These are phyloP conservation scores for Tulasnella sp. DNA, from an alignment of 768 basidiomycete species.

Conservation along the genomic window DNA sequence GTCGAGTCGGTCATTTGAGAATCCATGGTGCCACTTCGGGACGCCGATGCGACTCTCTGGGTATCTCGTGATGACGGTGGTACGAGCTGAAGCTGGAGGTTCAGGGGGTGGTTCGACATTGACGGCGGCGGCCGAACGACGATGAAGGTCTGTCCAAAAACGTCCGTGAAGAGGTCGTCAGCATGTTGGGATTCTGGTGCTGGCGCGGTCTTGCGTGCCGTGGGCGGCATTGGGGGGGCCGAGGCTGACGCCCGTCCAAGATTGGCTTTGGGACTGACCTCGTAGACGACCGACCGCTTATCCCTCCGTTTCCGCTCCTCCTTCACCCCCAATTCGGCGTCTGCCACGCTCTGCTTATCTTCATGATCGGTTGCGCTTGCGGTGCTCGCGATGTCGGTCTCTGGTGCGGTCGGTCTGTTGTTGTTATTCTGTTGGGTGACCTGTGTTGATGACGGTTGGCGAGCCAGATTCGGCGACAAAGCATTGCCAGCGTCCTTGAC, in stretches of 20 bases:
- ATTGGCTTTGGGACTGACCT: conserved; percentile 21
- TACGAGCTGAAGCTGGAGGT: conserved; percentile 90
- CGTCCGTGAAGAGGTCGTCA: background rate
- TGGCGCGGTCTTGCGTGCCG: background rate
- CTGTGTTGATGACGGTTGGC: background rate
- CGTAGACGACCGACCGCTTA: conserved; percentile 11
- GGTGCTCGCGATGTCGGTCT: conserved; percentile 29
- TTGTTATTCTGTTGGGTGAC: background rate
- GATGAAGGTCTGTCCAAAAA: conserved; percentile 71
- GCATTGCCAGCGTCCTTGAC: conserved; percentile 20
- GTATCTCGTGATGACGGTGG: conserved; percentile 52
- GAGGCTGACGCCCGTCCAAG: too few species aligned
- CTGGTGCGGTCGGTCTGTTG: background rate
- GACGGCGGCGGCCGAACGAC: conserved; percentile 89
- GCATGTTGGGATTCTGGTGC: background rate
- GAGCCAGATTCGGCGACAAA: conserved; percentile 3
- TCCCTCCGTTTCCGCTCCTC: conserved; percentile 8
- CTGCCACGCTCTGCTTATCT: background rate
- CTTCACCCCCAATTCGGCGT: background rate
- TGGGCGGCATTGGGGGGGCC: background rate
- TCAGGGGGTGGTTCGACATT: conserved; percentile 81
- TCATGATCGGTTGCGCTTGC: conserved; percentile 12
- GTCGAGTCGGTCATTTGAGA: conserved; percentile 20
- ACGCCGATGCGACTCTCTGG: background rate
- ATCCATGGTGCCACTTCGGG: conserved; percentile 5